These are phyloP conservation scores for Silene conica DNA, from an alignment of 148 eudicot species.

Conservation along the genomic window DNA sequence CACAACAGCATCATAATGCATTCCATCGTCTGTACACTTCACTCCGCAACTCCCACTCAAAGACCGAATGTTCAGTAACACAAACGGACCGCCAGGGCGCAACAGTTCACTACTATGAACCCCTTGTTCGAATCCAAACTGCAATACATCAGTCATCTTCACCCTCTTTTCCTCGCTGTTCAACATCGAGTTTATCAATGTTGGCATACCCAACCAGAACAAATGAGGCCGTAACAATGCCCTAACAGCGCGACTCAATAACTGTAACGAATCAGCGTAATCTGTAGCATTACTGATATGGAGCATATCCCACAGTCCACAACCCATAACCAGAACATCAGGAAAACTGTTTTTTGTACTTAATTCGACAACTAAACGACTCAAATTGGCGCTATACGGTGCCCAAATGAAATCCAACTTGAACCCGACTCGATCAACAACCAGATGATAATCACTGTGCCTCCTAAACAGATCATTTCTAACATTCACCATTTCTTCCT, in stretches of 20 bases:
- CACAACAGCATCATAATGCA: constrained; percentile 74
- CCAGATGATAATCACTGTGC: constrained; percentile 75
- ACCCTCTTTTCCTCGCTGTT: constrained; percentile 79
- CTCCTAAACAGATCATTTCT: constrained; percentile 69
- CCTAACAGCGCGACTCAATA: constrained; percentile 43
- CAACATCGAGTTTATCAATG: constrained; percentile 68
- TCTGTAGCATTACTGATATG: constrained; percentile 55
- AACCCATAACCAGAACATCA: constrained; percentile 81
- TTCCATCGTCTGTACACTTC: constrained; percentile 74
- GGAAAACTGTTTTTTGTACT: constrained; percentile 49
- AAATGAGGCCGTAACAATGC: constrained; percentile 49
- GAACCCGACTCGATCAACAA: constrained; percentile 65
- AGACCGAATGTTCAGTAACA: constrained; percentile 52
- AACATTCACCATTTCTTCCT: constrained; percentile 47
- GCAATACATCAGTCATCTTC: constrained; percentile 53
- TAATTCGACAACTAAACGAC: constrained; percentile 34
- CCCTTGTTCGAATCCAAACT: constrained; percentile 42
- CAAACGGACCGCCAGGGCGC: constrained; percentile 67
- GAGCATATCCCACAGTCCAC: constrained; percentile 98
- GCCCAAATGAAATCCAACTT: constrained; percentile 91
- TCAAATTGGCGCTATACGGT: constrained; percentile 64
- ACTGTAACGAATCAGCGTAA: constrained; percentile 41
- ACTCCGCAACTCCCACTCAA: constrained; percentile 66
- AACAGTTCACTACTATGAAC: constrained; percentile 50
- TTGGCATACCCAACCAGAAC: constrained; percentile 91